These are phyloP conservation scores for Krasilnikovozyma curviuscula DNA, from an alignment of 768 basidiomycete genomes.

Conservation along the genomic window DNA sequence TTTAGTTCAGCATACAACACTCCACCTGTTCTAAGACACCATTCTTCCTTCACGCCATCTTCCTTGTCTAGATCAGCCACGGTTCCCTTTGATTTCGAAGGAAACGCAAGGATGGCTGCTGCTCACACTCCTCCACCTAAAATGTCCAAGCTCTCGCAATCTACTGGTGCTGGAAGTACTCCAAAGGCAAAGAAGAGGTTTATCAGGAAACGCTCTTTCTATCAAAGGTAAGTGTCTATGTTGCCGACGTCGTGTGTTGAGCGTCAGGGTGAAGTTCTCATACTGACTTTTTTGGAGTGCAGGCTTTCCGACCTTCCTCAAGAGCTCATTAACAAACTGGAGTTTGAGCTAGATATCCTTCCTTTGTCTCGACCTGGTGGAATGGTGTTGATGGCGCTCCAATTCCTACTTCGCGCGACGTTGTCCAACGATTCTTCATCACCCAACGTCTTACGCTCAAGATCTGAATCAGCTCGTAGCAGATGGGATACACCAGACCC, in stretches of 20 bases:
- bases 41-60: constrained; percentile 6
- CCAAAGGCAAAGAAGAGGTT: background rate
- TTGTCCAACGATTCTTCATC: background rate
- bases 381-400: constrained; percentile 2
- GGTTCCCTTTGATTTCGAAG: constrained; percentile 10
- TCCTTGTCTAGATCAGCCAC: constrained; percentile 4
- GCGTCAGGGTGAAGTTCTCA: background rate
- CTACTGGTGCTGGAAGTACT: background rate
- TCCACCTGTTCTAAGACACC: too few species aligned
- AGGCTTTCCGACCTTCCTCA: constrained; percentile 4
- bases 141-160: too few species aligned
- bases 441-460: background rate
- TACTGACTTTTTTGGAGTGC: background rate
- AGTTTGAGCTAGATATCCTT: constrained; percentile 6
- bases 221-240: background rate
- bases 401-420: constrained; percentile 9
- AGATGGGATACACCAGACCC: background rate
- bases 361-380: constrained; percentile 6
- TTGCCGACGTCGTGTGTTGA: background rate
- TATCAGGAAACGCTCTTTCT: constrained; percentile 1
- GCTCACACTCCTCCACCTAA: background rate
- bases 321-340: background rate
- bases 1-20: too few species aligned
- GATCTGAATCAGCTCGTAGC: background rate
- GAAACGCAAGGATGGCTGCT: background rate